These are phyloP conservation scores for Chlorophyllum brunneum DNA, from an alignment of 768 basidiomycete species.

Conservation along the genomic window DNA sequence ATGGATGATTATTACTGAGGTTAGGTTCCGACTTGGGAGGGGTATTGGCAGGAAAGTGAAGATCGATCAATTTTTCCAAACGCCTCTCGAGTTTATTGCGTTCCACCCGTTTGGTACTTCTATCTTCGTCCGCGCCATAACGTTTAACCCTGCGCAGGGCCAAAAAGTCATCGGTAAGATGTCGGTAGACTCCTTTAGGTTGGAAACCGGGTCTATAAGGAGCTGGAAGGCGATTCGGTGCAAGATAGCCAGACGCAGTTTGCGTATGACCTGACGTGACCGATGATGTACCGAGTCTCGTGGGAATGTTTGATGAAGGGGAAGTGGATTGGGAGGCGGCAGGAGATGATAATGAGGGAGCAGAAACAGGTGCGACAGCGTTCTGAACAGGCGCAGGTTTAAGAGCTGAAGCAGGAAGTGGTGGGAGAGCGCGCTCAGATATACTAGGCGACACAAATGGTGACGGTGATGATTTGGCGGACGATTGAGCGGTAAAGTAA, in stretches of 20 bases:
- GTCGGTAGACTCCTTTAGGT: constrained; percentile 78
- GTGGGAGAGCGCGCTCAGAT: constrained; percentile 7
- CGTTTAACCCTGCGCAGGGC: constrained; percentile 36
- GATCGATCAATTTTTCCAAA: constrained; percentile 78
- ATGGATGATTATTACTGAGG: neutral
- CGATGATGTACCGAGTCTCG: neutral
- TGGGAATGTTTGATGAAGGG: neutral
- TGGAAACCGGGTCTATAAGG: constrained; percentile 93
- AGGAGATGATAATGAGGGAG: neutral
- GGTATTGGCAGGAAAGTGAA: constrained; percentile 54
- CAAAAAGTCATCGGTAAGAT: constrained; percentile 80
- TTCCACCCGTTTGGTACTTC: constrained; percentile 58
- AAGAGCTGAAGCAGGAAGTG: neutral
- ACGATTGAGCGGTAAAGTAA: neutral
- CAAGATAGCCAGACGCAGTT: constrained; percentile 7
- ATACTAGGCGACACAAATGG: constrained; percentile 3
- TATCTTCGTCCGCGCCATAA: constrained; percentile 31
- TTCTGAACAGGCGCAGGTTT: neutral
- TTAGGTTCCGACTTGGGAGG: constrained; percentile 10
- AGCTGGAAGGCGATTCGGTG: constrained; percentile 29
- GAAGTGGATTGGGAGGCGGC: neutral
- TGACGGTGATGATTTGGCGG: neutral
- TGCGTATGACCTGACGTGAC: neutral
- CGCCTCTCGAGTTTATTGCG: constrained; percentile 81
- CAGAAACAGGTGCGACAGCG: neutral